Conservation (phyloP, 768 basidiomycete genomes). For the Exsudoporus frostii region DNA sequence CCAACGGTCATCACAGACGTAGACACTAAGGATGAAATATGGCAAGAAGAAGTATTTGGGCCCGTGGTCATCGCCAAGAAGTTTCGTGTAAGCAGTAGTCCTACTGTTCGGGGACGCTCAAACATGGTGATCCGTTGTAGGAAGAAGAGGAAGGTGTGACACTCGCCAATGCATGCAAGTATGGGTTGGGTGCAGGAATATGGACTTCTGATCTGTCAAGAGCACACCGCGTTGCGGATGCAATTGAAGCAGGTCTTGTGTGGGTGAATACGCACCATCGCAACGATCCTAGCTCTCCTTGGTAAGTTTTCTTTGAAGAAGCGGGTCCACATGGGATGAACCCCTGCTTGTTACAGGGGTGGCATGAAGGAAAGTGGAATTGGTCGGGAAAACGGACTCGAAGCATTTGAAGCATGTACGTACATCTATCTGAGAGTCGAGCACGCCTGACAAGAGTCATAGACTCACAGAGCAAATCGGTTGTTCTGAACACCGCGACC, state of each 20-base stretch:
- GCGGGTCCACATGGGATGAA: constrained; percentile 2
- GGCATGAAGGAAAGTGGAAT: constrained; percentile 90
- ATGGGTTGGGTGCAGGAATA: constrained; percentile 77
- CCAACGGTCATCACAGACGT: constrained; percentile 73
- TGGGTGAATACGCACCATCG: constrained; percentile 91
- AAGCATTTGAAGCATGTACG: constrained; percentile 77
- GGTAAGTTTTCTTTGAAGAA: constrained; percentile 41
- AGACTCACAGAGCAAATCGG: constrained; percentile 87
- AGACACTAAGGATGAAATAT: constrained; percentile 55
- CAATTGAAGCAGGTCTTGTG: constrained; percentile 71
- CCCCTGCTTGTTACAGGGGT: constrained; percentile 53
- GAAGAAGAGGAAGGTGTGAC: constrained; percentile 60
- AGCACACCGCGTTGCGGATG: constrained; percentile 69
- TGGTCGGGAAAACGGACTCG: constrained; percentile 81
- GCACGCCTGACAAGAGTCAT: constrained; percentile 6
- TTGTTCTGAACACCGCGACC: constrained; percentile 69
- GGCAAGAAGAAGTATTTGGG: constrained; percentile 84
- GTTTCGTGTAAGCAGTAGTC: constrained; percentile 42
- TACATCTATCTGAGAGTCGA: background rate
- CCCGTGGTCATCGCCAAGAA: constrained; percentile 73
- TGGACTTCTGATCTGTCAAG: constrained; percentile 76
- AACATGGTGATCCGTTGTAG: constrained; percentile 30
- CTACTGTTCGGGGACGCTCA: background rate
- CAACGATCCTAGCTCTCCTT: constrained; percentile 87
- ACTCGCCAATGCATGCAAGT: constrained; percentile 74